These are phyloP conservation scores for Pezicula carpinea DNA, from an alignment of 2,329 filamentous ascomycete genomes.

Conservation along the genomic window DNA sequence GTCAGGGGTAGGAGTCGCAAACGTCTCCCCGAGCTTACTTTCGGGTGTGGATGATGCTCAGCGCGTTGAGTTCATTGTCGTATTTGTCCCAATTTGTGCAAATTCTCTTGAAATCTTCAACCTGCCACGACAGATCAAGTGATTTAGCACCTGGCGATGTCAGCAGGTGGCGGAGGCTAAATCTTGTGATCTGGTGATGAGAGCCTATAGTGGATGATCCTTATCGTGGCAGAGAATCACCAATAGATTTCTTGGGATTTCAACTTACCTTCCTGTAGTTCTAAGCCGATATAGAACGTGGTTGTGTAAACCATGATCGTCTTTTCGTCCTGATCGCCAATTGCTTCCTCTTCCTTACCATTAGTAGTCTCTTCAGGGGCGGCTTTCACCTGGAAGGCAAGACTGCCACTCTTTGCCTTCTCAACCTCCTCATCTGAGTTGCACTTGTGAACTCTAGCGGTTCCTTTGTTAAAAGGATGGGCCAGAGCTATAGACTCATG, in stretches of 20 bases:
- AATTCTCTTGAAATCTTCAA: conserved; percentile 79
- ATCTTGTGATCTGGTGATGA: not conserved
- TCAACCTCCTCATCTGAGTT: conserved; percentile 56
- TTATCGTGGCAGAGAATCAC: conserved; percentile 5
- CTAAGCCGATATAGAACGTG: conserved; percentile 90
- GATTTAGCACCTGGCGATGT: conserved; percentile 55
- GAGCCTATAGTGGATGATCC: conserved; percentile 1
- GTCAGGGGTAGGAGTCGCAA: not conserved
- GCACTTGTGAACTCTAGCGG: conserved; percentile 75
- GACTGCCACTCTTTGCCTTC: conserved; percentile 56
- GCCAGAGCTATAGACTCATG: conserved; percentile 77
- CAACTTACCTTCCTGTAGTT: conserved; percentile 65
- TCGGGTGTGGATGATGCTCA: conserved; percentile 70
- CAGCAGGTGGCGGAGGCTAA: conserved; percentile 26
- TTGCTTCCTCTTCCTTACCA: conserved; percentile 33
- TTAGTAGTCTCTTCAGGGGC: conserved; percentile 27
- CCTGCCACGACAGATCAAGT: conserved; percentile 75
- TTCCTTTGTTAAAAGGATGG: conserved; percentile 89
- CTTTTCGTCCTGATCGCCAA: conserved; percentile 32
- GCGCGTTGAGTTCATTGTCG: conserved; percentile 67
- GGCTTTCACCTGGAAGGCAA: conserved; percentile 48
- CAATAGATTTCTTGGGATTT: conserved; percentile 3
- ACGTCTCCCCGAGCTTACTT: conserved; percentile 55
- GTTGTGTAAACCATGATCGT: conserved; percentile 66
- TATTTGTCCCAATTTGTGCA: conserved; percentile 75